Evolutionary conservation across 2,329 filamentous ascomycete genomes (phyloP), one percentile per base, ranked within the genome.

Genomic region (Rhexocercosporidium sp.): DNA sequence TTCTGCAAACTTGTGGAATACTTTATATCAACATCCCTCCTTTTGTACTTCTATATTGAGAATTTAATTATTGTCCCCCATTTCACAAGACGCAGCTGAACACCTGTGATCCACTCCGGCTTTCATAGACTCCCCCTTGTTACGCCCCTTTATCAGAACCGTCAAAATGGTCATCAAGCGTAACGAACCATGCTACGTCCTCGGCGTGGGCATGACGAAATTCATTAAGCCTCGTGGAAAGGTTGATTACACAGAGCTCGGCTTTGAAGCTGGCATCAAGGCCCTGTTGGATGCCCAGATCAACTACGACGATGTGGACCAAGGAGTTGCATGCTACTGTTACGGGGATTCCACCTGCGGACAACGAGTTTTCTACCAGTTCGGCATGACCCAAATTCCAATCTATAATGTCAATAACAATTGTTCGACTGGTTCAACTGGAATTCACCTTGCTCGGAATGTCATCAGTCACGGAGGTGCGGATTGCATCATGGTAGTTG

Each of bases 381-480:
- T 98, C 80, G 96, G 95, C 83, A 94, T 98, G 90, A 97, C 94
- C 51, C 86, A 91, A 77, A 97, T 98, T 75, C 95, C 95, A 76
- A 93, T 98, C 78, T 94, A 96, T 85, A 98, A 98, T 77, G 93
- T 97, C 77, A 98, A 97, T 87, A 98, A 98, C 86, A 97, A 97
- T 84, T 98, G 95, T 85, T 93, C 92, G 3, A 98, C 95, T 0
- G 96, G 95, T n/a, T 94, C 91, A 4, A 97, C 95, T 0, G 96
- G 95, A 9, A 83, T 98, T 66, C 90, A 90, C 77, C 91, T 98
- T 86, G 96, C 87, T 1, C 85, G 94, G 39, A 93, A 90, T 62
- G 85, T 96, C 78, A 90, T 97, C 74, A 85, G 88, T 7, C 86
- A 92, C 74, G 94, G 94, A 39, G 92, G 88, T 16, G 92, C 93